These are phyloP conservation scores for Zizania palustris DNA, from an alignment of 202 grass and related monocot species.

Conservation along the genomic window DNA sequence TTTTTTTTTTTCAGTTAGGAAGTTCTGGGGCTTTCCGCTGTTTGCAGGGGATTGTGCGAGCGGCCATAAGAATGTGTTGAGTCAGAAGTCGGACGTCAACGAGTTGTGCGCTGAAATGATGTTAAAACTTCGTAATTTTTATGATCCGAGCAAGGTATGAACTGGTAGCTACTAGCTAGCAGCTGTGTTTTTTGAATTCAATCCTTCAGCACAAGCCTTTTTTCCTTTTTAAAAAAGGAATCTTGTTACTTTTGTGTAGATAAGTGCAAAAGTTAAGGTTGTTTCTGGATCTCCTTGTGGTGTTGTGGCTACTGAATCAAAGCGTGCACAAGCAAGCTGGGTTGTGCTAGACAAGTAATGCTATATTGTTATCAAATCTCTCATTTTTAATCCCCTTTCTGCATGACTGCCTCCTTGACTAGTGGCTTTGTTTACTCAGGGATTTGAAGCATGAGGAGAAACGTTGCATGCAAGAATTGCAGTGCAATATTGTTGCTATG, in stretches of 20 bases:
- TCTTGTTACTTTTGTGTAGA: constrained; percentile 34
- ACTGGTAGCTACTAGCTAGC: constrained; percentile 5
- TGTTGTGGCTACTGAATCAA: constrained; percentile 67
- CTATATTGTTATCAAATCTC: not conserved
- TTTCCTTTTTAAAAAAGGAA: no score
- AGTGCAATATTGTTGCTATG: constrained; percentile 91
- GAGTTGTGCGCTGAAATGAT: constrained; percentile 83
- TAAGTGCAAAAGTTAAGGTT: constrained; percentile 71
- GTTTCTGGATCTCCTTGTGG: constrained; percentile 58
- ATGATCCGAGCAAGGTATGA: constrained; percentile 75
- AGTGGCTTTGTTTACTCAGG: constrained; percentile 40
- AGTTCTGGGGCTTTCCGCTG: constrained; percentile 74
- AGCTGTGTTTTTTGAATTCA: not conserved
- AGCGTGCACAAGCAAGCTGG: constrained; percentile 72
- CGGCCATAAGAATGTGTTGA: constrained; percentile 56
- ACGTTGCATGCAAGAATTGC: constrained; percentile 70
- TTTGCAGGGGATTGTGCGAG: constrained; percentile 75
- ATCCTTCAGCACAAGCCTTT: not conserved
- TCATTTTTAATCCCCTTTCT: constrained; percentile 11
- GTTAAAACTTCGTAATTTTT: constrained; percentile 60
- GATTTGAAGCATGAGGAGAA: constrained; percentile 83
- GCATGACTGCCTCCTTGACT: constrained; percentile 6
- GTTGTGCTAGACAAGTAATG: constrained; percentile 89
- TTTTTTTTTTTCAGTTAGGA: constrained; percentile 46
- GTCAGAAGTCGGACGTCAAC: constrained; percentile 72